Evolutionary conservation across 148 eudicot genomes (phyloP).

Genomic region (Camellia lanceoleosa): DNA sequence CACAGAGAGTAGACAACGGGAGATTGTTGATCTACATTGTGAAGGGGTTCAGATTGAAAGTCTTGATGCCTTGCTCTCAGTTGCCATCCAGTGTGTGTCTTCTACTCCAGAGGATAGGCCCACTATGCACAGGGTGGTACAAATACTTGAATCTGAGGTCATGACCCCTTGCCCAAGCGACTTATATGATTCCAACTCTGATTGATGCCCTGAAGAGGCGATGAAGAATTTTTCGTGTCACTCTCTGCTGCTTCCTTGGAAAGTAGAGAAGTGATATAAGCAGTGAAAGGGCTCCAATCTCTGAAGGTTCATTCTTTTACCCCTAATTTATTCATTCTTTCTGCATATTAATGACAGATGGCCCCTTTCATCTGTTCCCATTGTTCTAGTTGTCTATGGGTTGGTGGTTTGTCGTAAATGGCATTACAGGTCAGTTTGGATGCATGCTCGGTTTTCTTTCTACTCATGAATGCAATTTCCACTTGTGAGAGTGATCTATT

Average conservation of each 20-base stretch:
- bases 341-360: neutral
- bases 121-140: constrained; percentile 92
- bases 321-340: constrained; percentile 20
- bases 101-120: constrained; percentile 92
- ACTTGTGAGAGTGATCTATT: neutral
- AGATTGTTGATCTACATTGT: constrained; percentile 70
- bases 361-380: neutral
- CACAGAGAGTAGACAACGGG: constrained; percentile 65
- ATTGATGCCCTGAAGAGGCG: constrained; percentile 30
- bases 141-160: constrained; percentile 86
- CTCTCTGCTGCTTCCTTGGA: neutral
- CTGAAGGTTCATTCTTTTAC: constrained; percentile 15
- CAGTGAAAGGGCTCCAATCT: neutral
- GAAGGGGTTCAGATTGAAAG: constrained; percentile 75
- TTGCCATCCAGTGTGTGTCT: constrained; percentile 80
- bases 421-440: neutral
- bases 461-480: neutral
- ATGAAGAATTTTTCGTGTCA: constrained; percentile 1
- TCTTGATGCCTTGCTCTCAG: constrained; percentile 71
- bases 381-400: neutral
- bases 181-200: constrained; percentile 83
- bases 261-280: constrained; percentile 8
- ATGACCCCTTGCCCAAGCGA: constrained; percentile 98
- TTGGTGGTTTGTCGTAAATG: neutral
- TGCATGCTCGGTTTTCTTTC: neutral